A percentile compares a stretch with the other conserved stretches of the same genome.
These are phyloP conservation scores for Alternaria consortialis DNA, from an alignment of 2,329 filamentous ascomycete species.

Conservation along the genomic window DNA sequence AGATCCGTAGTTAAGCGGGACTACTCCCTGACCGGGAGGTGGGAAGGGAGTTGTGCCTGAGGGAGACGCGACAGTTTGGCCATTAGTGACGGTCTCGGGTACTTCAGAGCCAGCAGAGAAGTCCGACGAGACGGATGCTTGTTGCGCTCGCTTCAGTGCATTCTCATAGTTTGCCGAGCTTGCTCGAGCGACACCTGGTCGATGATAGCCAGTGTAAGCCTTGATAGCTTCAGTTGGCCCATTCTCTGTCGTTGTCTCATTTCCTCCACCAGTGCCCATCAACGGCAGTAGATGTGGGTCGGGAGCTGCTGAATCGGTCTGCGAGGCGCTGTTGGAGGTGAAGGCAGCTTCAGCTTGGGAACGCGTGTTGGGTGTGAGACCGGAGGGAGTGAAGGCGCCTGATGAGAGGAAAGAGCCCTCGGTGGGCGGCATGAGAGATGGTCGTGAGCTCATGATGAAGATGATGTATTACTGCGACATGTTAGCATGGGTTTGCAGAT, in stretches of 20 bases:
- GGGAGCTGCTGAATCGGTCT: slow-evolving; percentile 50
- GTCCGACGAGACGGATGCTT: slow-evolving; percentile 37
- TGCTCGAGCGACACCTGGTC: slow-evolving; percentile 34
- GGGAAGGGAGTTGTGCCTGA: slow-evolving; percentile 34
- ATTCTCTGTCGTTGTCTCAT: slow-evolving; percentile 10
- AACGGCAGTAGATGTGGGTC: slow-evolving; percentile 27
- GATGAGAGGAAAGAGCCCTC: slow-evolving; percentile 29
- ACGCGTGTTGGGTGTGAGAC: slow-evolving; percentile 48
- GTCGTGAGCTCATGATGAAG: slow-evolving; percentile 29
- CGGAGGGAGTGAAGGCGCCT: slow-evolving; percentile 41
- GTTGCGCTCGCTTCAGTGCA: slow-evolving; percentile 34
- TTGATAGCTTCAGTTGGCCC: slow-evolving; percentile 34
- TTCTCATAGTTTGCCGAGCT: slow-evolving; percentile 46
- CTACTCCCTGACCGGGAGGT: slow-evolving; percentile 44
- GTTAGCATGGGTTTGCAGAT: slow-evolving; percentile 2
- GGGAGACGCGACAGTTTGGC: slow-evolving; percentile 24
- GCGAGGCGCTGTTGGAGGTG: slow-evolving; percentile 37
- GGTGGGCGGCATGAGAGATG: slow-evolving; percentile 30
- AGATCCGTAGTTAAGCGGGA: slow-evolving; percentile 40
- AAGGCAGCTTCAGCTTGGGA: slow-evolving; percentile 49
- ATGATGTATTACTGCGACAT: neutral
- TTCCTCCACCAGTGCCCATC: slow-evolving; percentile 12
- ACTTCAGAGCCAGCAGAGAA: slow-evolving; percentile 27
- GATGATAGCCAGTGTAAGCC: slow-evolving; percentile 36
- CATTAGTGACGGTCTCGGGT: slow-evolving; percentile 22